Conservation (phyloP, 805 yeast genomes). For the Metschnikowia cerradonensis region DNA sequence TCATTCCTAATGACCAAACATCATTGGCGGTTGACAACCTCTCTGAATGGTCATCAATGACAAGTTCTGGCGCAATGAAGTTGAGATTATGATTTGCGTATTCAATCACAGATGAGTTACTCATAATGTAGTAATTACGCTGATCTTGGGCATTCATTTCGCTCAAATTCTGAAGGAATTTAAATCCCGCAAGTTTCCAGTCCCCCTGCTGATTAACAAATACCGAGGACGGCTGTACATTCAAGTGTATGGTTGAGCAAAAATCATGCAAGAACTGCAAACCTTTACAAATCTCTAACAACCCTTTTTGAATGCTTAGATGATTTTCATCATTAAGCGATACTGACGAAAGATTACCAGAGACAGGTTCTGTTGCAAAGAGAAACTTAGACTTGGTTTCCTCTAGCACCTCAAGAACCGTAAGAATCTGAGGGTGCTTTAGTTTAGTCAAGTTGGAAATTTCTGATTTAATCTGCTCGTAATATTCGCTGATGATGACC, state of each 20-base stretch:
- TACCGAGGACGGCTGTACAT: constrained; percentile 72
- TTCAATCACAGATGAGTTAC: constrained; percentile 74
- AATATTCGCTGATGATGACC: constrained; percentile 55
- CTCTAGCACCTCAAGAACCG: constrained; percentile 84
- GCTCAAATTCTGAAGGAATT: constrained; percentile 44
- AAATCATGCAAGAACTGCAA: constrained; percentile 77
- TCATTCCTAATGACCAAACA: constrained; percentile 76
- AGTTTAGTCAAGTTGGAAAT: constrained; percentile 70
- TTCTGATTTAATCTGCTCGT: constrained; percentile 61
- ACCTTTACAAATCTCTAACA: constrained; percentile 73
- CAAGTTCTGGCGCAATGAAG: constrained; percentile 81
- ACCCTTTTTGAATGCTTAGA: constrained; percentile 73
- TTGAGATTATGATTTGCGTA: constrained; percentile 69
- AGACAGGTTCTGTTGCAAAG: constrained; percentile 82
- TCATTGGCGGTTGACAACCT: constrained; percentile 65
- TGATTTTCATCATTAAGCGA: constrained; percentile 51
- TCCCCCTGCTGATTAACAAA: constrained; percentile 81
- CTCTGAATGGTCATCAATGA: constrained; percentile 50
- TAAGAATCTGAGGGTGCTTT: constrained; percentile 84
- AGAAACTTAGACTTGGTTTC: constrained; percentile 72
- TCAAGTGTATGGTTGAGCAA: constrained; percentile 71
- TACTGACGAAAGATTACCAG: constrained; percentile 46
- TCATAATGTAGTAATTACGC: constrained; percentile 62
- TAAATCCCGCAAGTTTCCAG: constrained; percentile 86
- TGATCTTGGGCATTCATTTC: constrained; percentile 45